These are phyloP conservation scores for Kodamaea derodonti DNA, from an alignment of 1,139 yeast genomes.

Conservation along the genomic window DNA sequence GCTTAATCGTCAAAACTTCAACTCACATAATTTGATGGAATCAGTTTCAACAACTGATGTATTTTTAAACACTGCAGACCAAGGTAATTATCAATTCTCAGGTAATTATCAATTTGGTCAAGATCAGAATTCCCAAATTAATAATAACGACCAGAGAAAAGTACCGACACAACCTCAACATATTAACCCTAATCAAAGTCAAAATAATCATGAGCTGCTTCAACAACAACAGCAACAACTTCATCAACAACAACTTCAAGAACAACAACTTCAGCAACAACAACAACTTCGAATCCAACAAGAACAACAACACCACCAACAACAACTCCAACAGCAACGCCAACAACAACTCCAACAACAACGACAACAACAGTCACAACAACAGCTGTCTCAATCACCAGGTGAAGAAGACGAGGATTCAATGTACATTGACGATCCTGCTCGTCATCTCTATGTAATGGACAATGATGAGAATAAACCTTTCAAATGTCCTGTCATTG, in stretches of 20 bases:
- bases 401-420: constrained; percentile 41
- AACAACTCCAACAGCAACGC: constrained; percentile 12
- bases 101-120: constrained; percentile 10
- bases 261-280: constrained; percentile 8
- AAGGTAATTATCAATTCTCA: constrained; percentile 9
- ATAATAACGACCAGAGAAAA: neutral
- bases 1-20: constrained; percentile 32
- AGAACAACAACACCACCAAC: constrained; percentile 14
- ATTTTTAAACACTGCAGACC: constrained; percentile 47
- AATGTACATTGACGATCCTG: constrained; percentile 86
- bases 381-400: constrained; percentile 21
- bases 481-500: constrained; percentile 95
- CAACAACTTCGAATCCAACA: constrained; percentile 14
- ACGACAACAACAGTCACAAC: constrained; percentile 13
- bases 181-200: constrained; percentile 6
- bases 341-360: constrained; percentile 15
- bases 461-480: constrained; percentile 94
- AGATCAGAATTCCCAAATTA: constrained; percentile 2
- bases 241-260: constrained; percentile 15
- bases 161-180: constrained; percentile 2
- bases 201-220: constrained; percentile 10
- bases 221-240: constrained; percentile 17
- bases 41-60: constrained; percentile 89
- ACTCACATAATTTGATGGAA: constrained; percentile 54
- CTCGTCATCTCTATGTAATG: constrained; percentile 86